phyloP scores from a whole-genome alignment of 2,329 filamentous ascomycete genomes.

The Ophioceras dolichostomum region DNA sequence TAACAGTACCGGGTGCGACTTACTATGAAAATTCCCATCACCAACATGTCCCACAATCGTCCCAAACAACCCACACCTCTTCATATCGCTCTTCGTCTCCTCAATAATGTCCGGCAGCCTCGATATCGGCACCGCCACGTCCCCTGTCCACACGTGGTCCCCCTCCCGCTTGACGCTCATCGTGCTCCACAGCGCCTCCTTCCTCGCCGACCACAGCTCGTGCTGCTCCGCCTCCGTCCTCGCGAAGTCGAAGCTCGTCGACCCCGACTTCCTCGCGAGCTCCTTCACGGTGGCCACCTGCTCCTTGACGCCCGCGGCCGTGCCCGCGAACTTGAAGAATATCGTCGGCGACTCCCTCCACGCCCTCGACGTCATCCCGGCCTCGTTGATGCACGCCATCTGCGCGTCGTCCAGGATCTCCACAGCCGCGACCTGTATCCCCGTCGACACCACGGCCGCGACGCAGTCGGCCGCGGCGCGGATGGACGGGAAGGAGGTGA shows the following conservation, averaged over 20 bases:
- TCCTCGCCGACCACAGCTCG: conserved; percentile 73
- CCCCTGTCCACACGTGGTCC: conserved; percentile 76
- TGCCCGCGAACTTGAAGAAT: conserved; percentile 77
- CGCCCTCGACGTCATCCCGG: conserved; percentile 49
- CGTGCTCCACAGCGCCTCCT: conserved; percentile 74
- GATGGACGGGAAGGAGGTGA: conserved; percentile 46
- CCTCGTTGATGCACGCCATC: conserved; percentile 59
- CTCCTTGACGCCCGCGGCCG: conserved; percentile 60
- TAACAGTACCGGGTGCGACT: conserved; percentile 1
- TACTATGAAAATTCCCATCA: conserved; percentile 52
- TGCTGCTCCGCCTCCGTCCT: conserved; percentile 54
- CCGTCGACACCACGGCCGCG: conserved; percentile 64
- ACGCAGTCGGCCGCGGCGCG: conserved; percentile 70
- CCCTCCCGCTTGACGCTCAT: conserved; percentile 52
- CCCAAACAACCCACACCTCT: conserved; percentile 60
- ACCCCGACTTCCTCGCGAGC: conserved; percentile 48
- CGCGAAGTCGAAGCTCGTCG: conserved; percentile 68
- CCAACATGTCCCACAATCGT: conserved; percentile 62
- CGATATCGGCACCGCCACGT: conserved; percentile 75
- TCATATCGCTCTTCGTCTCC: conserved; percentile 61
- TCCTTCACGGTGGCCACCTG: conserved; percentile 57
- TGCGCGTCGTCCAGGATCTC: conserved; percentile 89
- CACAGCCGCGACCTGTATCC: conserved; percentile 79
- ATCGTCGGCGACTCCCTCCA: conserved; percentile 67
- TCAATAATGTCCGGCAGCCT: conserved; percentile 64